Conservation (phyloP, 2,329 filamentous ascomycete species). For the Exserohilum rostratum region DNA sequence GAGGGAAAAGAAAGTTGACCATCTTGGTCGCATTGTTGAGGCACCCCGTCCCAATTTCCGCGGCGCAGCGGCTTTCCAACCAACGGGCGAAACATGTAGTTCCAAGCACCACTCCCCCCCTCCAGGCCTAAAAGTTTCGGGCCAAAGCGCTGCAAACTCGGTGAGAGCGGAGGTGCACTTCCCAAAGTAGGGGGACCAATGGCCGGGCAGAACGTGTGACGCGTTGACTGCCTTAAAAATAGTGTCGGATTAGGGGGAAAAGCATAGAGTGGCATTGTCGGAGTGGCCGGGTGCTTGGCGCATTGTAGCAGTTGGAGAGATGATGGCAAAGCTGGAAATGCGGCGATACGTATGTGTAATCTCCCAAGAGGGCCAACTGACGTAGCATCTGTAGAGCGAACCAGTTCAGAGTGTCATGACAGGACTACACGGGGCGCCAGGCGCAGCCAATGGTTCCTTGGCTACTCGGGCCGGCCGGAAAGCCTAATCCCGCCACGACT, state of each 20-base stretch:
- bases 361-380: too few species aligned
- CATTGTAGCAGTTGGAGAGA: not conserved
- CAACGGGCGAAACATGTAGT: not conserved
- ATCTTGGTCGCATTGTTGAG: conserved; percentile 4
- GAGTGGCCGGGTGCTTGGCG: not conserved
- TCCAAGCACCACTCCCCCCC: not conserved
- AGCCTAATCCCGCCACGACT: conserved; percentile 1
- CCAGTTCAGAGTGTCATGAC: conserved; percentile 1
- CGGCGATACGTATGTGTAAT: not conserved
- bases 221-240: not conserved
- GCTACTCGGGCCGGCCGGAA: conserved; percentile 4
- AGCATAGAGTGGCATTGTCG: not conserved
- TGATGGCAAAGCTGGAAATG: not conserved
- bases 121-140: not conserved
- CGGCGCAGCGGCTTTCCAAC: not conserved
- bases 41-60: conserved; percentile 13
- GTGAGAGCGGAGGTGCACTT: conserved; percentile 7
- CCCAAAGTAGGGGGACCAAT: conserved; percentile 13
- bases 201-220: conserved; percentile 8
- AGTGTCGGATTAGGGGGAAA: not conserved
- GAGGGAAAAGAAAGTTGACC: not conserved
- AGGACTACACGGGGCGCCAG: not conserved
- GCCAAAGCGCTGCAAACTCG: conserved; percentile 1
- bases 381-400: too few species aligned
- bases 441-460: not conserved